These are phyloP conservation scores for Bruguiera sexangula DNA, from an alignment of 345 rosid genomes.

Conservation along the genomic window DNA sequence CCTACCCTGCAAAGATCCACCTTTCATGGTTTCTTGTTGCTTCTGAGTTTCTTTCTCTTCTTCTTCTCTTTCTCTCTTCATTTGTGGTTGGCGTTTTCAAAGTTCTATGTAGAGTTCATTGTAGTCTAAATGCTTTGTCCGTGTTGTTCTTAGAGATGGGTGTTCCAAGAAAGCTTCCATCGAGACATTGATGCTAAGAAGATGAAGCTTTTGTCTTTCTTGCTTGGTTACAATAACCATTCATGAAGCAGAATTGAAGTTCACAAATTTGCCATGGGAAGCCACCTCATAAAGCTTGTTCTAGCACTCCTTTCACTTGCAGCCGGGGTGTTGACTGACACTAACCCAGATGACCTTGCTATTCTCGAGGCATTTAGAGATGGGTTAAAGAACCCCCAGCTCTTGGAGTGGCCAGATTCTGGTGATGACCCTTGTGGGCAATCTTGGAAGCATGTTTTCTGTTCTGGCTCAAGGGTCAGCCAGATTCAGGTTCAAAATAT, in stretches of 20 bases:
- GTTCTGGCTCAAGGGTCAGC: conserved; percentile 44
- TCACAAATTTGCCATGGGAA: conserved; percentile 34
- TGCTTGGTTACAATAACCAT: conserved; percentile 11
- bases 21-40: conserved; percentile 3
- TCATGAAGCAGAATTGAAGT: conserved; percentile 13
- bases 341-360: conserved; percentile 50
- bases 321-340: conserved; percentile 34
- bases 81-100: background rate
- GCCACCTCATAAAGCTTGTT: conserved; percentile 22
- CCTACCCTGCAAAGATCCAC: conserved; percentile 9
- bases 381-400: conserved; percentile 62
- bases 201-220: conserved; percentile 15
- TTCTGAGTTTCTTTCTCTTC: background rate
- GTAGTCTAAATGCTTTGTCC: conserved; percentile 2
- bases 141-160: conserved; percentile 23
- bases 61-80: background rate
- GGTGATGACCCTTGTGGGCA: conserved; percentile 69
- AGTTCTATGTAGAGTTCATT: background rate
- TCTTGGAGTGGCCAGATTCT: conserved; percentile 58
- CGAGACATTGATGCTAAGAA: conserved; percentile 20
- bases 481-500: conserved; percentile 60
- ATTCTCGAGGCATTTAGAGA: conserved; percentile 53
- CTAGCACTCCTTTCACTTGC: conserved; percentile 21
- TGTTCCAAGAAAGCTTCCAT: conserved; percentile 1
- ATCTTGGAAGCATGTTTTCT: conserved; percentile 55